Percentiles rank a stretch among this genome's conserved stretches.
Conservation (phyloP, 2,329 filamentous ascomycete genomes). For the Davidsoniella virescens region DNA sequence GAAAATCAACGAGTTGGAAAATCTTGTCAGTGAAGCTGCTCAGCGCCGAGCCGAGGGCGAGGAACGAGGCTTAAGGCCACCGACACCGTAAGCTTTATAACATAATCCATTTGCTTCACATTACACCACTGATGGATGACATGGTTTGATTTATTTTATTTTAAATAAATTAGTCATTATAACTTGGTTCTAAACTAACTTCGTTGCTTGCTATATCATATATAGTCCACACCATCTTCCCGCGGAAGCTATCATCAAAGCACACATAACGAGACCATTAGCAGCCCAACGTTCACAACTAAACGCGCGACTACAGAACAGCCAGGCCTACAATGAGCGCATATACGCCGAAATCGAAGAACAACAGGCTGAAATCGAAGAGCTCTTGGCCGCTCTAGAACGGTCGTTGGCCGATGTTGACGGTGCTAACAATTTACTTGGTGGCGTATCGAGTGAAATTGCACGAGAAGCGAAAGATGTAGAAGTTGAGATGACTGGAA, state of each 20-base stretch:
- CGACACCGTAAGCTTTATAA: constrained; percentile 28
- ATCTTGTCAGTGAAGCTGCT: constrained; percentile 34
- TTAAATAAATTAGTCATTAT: background rate
- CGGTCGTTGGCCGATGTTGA: constrained; percentile 36
- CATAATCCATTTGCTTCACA: background rate
- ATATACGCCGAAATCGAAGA: constrained; percentile 33
- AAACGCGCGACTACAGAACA: constrained; percentile 39
- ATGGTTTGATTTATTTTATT: background rate
- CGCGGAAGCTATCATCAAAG: constrained; percentile 32
- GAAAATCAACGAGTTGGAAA: constrained; percentile 43
- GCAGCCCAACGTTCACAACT: constrained; percentile 37
- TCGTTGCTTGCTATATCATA: background rate
- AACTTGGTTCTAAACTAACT: background rate
- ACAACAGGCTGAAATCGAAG: constrained; percentile 39
- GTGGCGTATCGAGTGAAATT: constrained; percentile 30
- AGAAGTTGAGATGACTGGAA: constrained; percentile 25
- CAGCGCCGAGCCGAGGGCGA: constrained; percentile 21
- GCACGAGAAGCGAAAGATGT: constrained; percentile 32
- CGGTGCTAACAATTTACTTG: constrained; percentile 33
- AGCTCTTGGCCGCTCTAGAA: constrained; percentile 33
- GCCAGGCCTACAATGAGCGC: constrained; percentile 38
- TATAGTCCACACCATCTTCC: constrained; percentile 39
- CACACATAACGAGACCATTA: constrained; percentile 38
- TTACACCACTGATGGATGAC: too few species aligned
- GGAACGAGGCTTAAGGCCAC: constrained; percentile 18